Conservation (phyloP, 2,329 filamentous ascomycete genomes). For the Raffaelea albimanens region DNA sequence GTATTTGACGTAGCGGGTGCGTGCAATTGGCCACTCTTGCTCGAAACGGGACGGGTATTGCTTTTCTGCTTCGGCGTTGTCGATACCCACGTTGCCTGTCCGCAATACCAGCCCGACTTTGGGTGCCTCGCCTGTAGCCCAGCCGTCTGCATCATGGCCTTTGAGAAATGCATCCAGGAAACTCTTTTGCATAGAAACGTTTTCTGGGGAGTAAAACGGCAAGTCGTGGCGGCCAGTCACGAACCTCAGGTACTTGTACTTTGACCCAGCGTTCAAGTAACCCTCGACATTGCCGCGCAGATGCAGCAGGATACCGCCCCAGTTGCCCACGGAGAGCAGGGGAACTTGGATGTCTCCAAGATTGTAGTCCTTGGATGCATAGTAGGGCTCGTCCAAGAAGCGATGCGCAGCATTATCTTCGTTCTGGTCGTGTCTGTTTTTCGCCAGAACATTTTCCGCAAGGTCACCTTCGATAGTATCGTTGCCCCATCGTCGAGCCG, state of each 20-base stretch:
- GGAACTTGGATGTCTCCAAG: conserved; percentile 59
- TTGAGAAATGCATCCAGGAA: conserved; percentile 67
- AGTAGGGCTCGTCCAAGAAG: conserved; percentile 56
- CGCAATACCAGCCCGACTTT: conserved; percentile 52
- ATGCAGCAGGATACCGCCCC: conserved; percentile 62
- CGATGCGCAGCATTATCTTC: conserved; percentile 36
- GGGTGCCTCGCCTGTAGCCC: conserved; percentile 48
- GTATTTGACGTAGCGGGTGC: conserved; percentile 54
- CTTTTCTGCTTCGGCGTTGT: conserved; percentile 52
- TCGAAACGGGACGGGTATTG: conserved; percentile 43
- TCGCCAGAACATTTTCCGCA: conserved; percentile 36
- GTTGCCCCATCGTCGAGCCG: conserved; percentile 26
- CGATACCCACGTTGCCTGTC: conserved; percentile 58
- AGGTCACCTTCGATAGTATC: conserved; percentile 52
- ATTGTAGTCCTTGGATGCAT: conserved; percentile 55
- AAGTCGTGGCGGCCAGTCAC: conserved; percentile 63
- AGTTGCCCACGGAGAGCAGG: conserved; percentile 58
- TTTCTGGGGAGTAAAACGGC: conserved; percentile 62
- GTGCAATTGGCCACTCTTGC: conserved; percentile 55
- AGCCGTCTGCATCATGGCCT: conserved; percentile 51
- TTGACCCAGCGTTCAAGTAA: conserved; percentile 52
- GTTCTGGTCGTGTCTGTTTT: conserved; percentile 38
- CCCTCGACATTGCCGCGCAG: conserved; percentile 61
- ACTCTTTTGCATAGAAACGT: conserved; percentile 56
- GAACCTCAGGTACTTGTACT: conserved; percentile 59